Conservation (phyloP, 2,329 filamentous ascomycete species). For the Pseudogymnoascus sp. region DNA sequence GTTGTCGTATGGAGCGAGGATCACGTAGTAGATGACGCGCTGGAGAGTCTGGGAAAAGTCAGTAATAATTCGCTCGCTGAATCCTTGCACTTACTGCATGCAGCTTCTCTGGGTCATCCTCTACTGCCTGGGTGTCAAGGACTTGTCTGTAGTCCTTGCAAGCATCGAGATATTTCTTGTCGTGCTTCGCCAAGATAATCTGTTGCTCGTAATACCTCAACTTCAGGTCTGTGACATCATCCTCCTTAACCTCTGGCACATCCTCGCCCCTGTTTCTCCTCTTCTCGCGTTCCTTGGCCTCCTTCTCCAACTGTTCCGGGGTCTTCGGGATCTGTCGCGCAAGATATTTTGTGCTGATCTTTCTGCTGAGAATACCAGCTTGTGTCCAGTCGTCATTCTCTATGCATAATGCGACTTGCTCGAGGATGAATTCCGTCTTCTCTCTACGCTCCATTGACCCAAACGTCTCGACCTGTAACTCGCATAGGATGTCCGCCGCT, state of each 20-base stretch:
- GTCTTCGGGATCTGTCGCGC: constrained; percentile 86
- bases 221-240: constrained; percentile 95
- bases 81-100: constrained; percentile 57
- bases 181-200: constrained; percentile 90
- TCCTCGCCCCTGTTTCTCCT: constrained; percentile 73
- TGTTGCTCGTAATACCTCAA: constrained; percentile 95
- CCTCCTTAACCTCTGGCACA: constrained; percentile 66
- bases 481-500: constrained; percentile 87
- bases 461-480: constrained; percentile 97
- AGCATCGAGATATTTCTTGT: constrained; percentile 91
- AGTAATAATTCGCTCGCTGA: constrained; percentile 11
- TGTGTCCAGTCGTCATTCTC: constrained; percentile 95
- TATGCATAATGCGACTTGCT: constrained; percentile 91
- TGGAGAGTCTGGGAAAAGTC: constrained; percentile 62
- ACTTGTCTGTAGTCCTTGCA: constrained; percentile 99
- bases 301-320: constrained; percentile 80
- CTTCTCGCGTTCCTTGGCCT: constrained; percentile 80
- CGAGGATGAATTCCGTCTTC: constrained; percentile 97
- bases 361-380: constrained; percentile 84
- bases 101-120: constrained; percentile 79
- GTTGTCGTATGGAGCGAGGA: constrained; percentile 94
- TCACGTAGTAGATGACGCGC: constrained; percentile 94
- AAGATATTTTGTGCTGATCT: constrained; percentile 94
- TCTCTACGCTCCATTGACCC: constrained; percentile 95
- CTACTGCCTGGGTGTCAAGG: constrained; percentile 88